A percentile compares a stretch with the other conserved stretches of the same genome.
These are phyloP conservation scores for Parasitella parasitica DNA, from an alignment of 371 early-diverging fungal genomes.

Conservation along the genomic window DNA sequence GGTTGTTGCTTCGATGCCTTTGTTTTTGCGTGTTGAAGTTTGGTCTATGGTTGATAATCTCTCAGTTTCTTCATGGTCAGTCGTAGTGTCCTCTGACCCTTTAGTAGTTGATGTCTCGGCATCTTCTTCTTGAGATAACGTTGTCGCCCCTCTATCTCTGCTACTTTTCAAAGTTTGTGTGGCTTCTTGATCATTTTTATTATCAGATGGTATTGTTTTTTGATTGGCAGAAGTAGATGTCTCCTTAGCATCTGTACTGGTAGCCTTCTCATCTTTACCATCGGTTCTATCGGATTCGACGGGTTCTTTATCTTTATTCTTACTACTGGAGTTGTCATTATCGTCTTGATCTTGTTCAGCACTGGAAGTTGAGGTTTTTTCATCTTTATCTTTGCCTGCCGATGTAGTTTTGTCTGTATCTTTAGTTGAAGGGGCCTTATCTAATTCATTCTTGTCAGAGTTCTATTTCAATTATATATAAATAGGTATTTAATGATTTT, in stretches of 20 bases:
- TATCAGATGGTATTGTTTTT: neutral
- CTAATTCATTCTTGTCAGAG: neutral
- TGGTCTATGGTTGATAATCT: too few relatives aligned
- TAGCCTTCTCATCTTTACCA: neutral
- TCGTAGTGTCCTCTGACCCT: too few relatives aligned
- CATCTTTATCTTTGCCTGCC: neutral
- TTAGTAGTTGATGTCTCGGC: neutral
- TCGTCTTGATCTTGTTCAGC: neutral
- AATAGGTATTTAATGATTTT: too few relatives aligned
- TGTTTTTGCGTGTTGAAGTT: too few relatives aligned
- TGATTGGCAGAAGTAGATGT: neutral
- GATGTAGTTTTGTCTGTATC: neutral
- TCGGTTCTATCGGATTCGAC: neutral
- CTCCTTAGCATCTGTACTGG: too few relatives aligned
- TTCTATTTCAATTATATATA: neutral
- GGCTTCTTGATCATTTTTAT: neutral
- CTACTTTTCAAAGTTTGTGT: neutral
- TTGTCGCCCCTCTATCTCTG: neutral
- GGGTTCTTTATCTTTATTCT: neutral
- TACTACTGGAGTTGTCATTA: neutral
- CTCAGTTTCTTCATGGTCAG: too few relatives aligned
- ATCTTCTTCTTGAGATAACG: neutral
- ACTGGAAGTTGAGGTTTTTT: neutral
- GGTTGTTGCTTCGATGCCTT: neutral
- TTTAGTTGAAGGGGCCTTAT: neutral